Percentiles rank a stretch among this genome's conserved stretches.
Evolutionary conservation across 768 basidiomycete species (phyloP).

Genomic region (Pulveroboletus sp.): DNA sequence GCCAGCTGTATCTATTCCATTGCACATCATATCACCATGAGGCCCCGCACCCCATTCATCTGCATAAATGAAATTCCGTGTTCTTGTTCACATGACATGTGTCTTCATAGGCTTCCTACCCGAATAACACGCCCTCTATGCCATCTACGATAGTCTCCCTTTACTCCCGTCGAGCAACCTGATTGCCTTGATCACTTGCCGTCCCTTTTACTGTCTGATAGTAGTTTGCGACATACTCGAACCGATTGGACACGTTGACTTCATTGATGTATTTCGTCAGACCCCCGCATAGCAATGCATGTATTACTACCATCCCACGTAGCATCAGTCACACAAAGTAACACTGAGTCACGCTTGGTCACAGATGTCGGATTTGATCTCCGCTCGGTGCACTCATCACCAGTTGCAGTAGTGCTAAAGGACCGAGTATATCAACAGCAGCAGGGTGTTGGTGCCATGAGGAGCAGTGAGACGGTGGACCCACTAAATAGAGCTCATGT

Average conservation of each 20-base stretch:
- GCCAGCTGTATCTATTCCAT: constrained; percentile 19
- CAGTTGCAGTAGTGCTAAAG: too few relatives aligned
- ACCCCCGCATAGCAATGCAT: constrained; percentile 13
- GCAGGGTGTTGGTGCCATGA: too few relatives aligned
- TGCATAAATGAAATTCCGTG: constrained; percentile 12
- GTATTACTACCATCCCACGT: constrained; percentile 9
- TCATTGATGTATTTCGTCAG: constrained; percentile 13
- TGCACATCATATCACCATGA: constrained; percentile 20
- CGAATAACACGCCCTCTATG: constrained; percentile 7
- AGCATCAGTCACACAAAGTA: too few relatives aligned
- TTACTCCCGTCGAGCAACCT: constrained; percentile 1
- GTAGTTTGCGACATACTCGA: not conserved
- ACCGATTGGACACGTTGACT: constrained; percentile 8
- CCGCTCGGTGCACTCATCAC: too few relatives aligned
- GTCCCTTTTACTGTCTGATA: not conserved
- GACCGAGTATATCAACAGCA: too few relatives aligned
- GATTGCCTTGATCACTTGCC: not conserved
- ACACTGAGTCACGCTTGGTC: too few relatives aligned
- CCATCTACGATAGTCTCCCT: constrained; percentile 13
- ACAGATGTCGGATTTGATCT: too few relatives aligned
- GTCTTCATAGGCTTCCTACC: not conserved
- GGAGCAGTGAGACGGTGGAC: too few relatives aligned
- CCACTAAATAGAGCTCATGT: too few relatives aligned
- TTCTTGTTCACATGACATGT: constrained; percentile 15
- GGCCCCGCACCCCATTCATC: constrained; percentile 13